Evolutionary conservation across 306 rosid species (phyloP).

Genomic region (Pyrus betulifolia): DNA sequence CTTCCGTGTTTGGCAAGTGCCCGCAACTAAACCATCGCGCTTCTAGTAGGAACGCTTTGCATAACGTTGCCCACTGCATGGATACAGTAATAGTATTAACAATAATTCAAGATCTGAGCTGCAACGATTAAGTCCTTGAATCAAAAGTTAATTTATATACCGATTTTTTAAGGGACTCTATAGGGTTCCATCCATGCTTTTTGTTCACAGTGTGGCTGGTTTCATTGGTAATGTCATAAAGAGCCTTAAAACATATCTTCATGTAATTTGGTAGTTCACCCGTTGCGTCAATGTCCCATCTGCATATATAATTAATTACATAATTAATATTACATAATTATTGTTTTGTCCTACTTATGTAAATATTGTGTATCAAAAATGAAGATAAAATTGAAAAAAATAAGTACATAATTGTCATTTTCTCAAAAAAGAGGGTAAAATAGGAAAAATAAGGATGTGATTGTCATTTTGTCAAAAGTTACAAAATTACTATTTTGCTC

Average conservation of each 20-base stretch:
- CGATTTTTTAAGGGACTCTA: slow-evolving; percentile 15
- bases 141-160: not conserved
- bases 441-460: too few species aligned
- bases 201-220: not conserved
- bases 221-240: slow-evolving; percentile 23
- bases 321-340: too few species aligned
- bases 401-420: too few species aligned
- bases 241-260: slow-evolving; percentile 30
- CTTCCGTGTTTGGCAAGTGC: slow-evolving; percentile 30
- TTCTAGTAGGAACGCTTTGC: slow-evolving; percentile 46
- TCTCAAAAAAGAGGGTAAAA: too few species aligned
- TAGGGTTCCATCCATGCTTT: slow-evolving; percentile 30
- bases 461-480: too few species aligned
- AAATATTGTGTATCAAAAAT: too few species aligned
- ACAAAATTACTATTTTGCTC: too few species aligned
- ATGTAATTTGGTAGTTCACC: slow-evolving; percentile 25
- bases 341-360: too few species aligned
- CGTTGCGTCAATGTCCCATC: slow-evolving; percentile 13
- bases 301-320: not conserved
- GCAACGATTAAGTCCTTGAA: not conserved
- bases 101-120: not conserved
- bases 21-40: slow-evolving; percentile 42
- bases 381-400: too few species aligned
- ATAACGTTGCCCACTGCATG: slow-evolving; percentile 44
- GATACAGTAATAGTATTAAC: not conserved